Percentiles rank a stretch among this genome's conserved stretches.
Conservation (phyloP, 106 monocot species). For the Acorus gramineus region DNA sequence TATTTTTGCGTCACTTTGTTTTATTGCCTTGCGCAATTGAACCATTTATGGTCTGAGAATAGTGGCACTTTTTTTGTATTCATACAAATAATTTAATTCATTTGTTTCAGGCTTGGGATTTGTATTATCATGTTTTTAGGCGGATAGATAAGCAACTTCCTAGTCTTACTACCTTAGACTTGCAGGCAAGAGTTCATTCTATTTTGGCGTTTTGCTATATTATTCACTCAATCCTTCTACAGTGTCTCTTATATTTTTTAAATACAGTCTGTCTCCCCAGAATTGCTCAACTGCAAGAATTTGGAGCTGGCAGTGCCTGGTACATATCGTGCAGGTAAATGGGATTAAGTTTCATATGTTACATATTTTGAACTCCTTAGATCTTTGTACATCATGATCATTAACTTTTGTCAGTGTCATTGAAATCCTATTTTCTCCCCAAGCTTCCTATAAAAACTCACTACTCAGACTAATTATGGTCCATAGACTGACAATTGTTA, state of each 20-base stretch:
- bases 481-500: no score
- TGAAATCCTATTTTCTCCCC: no score
- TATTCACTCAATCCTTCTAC: no score
- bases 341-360: no score
- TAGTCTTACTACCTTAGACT: conserved; percentile 84
- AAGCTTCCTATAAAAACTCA: no score
- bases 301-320: conserved; percentile 98
- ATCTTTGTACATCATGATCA: no score
- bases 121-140: conserved; percentile 99
- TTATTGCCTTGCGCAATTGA: background rate
- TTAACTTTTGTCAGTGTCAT: no score
- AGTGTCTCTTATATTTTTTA: background rate
- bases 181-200: conserved; percentile 46
- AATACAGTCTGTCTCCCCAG: conserved; percentile 84
- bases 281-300: conserved; percentile 81
- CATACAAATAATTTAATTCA: background rate
- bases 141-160: conserved; percentile 98
- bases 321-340: conserved; percentile 88
- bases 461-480: no score
- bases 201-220: no score
- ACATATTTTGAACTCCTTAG: no score
- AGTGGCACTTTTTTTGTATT: no score
- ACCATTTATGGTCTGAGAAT: no score
- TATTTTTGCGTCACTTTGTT: conserved; percentile 1
- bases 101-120: conserved; percentile 84